phyloP scores from a whole-genome alignment of 1,284 basidiomycete species.

The Microbotryomycetes sp. region DNA sequence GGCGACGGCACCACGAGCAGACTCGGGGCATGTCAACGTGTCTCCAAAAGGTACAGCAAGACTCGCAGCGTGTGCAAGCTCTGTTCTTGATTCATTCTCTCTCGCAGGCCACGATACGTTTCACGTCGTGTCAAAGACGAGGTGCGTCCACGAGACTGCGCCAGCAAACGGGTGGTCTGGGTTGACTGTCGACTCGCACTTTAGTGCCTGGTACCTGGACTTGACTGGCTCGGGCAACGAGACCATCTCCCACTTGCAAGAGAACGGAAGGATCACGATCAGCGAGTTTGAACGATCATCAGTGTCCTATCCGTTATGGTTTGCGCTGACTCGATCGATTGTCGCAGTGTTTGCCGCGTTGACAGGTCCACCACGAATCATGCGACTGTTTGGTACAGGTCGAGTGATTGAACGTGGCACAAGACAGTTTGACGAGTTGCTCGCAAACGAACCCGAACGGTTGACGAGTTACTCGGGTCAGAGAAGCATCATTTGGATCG shows the following conservation, averaged over 20 bases:
- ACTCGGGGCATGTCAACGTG: slow-evolving; percentile 24
- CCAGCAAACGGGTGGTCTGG: too few species aligned
- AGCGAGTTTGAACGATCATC: background rate
- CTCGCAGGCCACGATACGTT: slow-evolving; percentile 15
- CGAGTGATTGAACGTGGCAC: slow-evolving; percentile 24
- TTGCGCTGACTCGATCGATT: background rate
- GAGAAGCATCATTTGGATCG: slow-evolving; percentile 29
- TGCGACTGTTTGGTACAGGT: slow-evolving; percentile 28
- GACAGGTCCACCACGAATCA: slow-evolving; percentile 26
- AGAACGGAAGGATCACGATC: slow-evolving; percentile 24
- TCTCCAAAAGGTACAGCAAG: slow-evolving; percentile 22
- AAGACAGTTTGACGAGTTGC: slow-evolving; percentile 14
- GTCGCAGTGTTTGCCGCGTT: slow-evolving; percentile 22
- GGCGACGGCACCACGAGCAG: slow-evolving; percentile 19
- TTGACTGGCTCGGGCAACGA: slow-evolving; percentile 29
- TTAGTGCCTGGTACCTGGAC: slow-evolving; percentile 16
- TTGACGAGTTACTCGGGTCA: slow-evolving; percentile 15
- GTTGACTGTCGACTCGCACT: background rate
- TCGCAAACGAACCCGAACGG: slow-evolving; percentile 1
- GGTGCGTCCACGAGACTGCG: too few species aligned
- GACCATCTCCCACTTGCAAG: slow-evolving; percentile 23
- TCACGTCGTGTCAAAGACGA: slow-evolving; percentile 17
- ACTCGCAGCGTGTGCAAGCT: too few species aligned
- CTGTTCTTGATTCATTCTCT: background rate
- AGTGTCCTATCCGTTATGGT: background rate